phyloP scores from a whole-genome alignment of 2,329 filamentous ascomycete genomes.

The Ophiostoma ips region DNA sequence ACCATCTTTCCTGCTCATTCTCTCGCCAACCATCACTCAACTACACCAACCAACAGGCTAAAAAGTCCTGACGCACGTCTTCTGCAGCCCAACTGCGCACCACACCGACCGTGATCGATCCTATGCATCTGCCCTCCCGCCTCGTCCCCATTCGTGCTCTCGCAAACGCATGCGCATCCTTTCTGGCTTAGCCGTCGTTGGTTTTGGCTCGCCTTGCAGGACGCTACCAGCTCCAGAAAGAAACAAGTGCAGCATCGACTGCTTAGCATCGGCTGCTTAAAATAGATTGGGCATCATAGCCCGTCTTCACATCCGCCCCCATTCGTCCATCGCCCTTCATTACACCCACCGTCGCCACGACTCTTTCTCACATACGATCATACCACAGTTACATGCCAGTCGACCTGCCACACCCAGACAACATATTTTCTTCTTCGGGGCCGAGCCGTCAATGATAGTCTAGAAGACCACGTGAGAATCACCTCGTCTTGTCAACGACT shows the following conservation, averaged over 20 bases:
- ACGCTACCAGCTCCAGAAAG: conserved; percentile 3
- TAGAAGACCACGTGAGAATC: no score
- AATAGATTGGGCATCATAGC: conserved; percentile 5
- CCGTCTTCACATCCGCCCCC: no score
- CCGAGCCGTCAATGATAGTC: no score
- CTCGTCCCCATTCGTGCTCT: not conserved
- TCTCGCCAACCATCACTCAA: no score
- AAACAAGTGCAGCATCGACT: not conserved
- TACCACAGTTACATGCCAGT: not conserved
- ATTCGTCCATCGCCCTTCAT: not conserved
- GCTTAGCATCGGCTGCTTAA: not conserved
- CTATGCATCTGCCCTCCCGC: not conserved
- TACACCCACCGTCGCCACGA: no score
- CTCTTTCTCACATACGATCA: not conserved
- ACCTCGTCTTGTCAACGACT: no score
- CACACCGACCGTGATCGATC: no score
- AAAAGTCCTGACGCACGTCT: no score
- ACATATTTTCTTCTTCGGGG: not conserved
- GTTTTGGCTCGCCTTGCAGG: conserved; percentile 2
- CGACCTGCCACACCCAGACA: not conserved
- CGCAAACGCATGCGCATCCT: conserved; percentile 1
- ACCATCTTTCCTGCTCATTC: no score
- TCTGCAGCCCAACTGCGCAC: no score
- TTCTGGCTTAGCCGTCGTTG: conserved; percentile 3
- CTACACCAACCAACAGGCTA: no score